Evolutionary conservation across 2,329 filamentous ascomycete genomes (phyloP), one percentile per base, ranked within the genome.

Genomic region (Coniella vitis): DNA sequence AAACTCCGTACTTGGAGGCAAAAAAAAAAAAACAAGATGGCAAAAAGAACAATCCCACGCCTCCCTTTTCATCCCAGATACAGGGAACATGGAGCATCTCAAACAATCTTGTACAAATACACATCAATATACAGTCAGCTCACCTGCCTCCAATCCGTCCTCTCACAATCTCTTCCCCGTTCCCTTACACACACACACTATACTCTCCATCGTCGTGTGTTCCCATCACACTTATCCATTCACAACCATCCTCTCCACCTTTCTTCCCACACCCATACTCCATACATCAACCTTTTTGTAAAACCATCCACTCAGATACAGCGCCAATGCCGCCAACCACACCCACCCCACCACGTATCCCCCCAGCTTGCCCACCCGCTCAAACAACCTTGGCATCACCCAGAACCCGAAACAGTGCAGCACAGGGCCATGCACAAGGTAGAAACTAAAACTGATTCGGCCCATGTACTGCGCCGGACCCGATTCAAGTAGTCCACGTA

Each of bases 401-500:
- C 58, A 61, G 55, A 60, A 61, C 10, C 60, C 60, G 9, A 60
- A 51, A 9, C 58, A 55, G 45, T 61, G 58, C 16, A 61, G 50
- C 7, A 61, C 59, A 3, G 60, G 59, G 2, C 59, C 59, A 38
- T 70, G 68, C 4, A 70, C 58, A 4, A 70, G 65, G 49, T 70
- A 70, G n/a, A 70, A 55, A 1, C 66, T 67, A 58, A 69, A 70
- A 51, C 66, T 69, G 49, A 70, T 58, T 40, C 58, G 61, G 12
- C 68, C 68, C 0, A 70, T 58, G 40, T 70, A 68, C 49, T 69
- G 68, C 10, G 66, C 57, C 5, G 60, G 29, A 0, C 49, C 54
- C 4, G 57, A 56, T 43, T 69, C 66, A 3, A 69, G 56, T 7
- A 65, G 1, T 2, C 48, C 37, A 29, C 58, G 50, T 7, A 68